These are phyloP conservation scores for Bodo saltans DNA, from an alignment of 78 protist species.

Conservation along the genomic window DNA sequence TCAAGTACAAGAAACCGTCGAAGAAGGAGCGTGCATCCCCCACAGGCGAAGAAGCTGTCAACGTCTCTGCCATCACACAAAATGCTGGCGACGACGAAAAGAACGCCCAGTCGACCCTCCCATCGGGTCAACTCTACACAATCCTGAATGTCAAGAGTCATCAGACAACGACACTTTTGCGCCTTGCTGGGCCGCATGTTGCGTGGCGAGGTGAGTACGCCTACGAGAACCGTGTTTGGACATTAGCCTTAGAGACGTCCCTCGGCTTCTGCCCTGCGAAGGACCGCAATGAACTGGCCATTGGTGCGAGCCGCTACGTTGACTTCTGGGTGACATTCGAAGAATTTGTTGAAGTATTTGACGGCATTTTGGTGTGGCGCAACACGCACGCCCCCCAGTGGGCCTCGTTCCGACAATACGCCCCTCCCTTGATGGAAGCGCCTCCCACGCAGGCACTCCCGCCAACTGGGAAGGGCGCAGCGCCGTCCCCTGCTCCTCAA, in stretches of 20 bases:
- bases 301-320: not conserved
- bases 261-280: not conserved
- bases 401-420: too few species aligned
- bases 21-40: not conserved
- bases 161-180: slow-evolving; percentile 6
- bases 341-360: not conserved
- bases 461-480: too few species aligned
- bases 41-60: not conserved
- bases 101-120: not conserved
- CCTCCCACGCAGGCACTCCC: too few species aligned
- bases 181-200: not conserved
- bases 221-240: slow-evolving; percentile 8
- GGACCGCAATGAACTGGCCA: not conserved
- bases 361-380: too few species aligned
- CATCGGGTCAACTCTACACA: not conserved
- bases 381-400: too few species aligned
- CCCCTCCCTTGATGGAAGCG: too few species aligned
- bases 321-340: slow-evolving; percentile 18
- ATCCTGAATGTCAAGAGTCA: not conserved
- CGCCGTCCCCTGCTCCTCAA: too few species aligned
- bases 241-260: not conserved
- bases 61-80: not conserved
- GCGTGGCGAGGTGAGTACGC: slow-evolving; percentile 1
- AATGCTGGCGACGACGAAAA: not conserved
- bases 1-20: too few species aligned